Conservation (phyloP, 345 rosid species). For the Bretschneidera sinensis region DNA sequence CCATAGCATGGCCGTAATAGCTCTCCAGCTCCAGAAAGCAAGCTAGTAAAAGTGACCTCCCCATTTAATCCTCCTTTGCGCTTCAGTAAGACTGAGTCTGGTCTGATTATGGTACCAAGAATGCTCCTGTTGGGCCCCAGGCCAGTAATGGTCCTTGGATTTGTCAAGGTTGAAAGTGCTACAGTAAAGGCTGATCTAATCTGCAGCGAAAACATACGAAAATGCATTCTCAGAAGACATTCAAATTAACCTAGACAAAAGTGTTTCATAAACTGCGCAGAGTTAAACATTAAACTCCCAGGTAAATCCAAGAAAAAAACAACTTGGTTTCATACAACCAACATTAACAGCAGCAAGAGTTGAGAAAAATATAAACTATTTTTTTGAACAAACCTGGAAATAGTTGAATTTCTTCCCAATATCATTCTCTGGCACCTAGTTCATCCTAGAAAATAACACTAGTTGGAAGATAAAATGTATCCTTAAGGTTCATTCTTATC, state of each 20-base stretch:
- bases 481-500: too few relatives aligned
- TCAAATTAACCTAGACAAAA: too few relatives aligned
- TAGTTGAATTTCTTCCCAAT: conserved; percentile 88
- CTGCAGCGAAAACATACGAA: conserved; percentile 32
- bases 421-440: conserved; percentile 79
- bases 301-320: neutral
- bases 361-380: neutral
- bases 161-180: conserved; percentile 75
- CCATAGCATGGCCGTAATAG: conserved; percentile 33
- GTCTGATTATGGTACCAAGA: conserved; percentile 87
- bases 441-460: conserved; percentile 10
- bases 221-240: conserved; percentile 13
- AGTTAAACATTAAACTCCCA: neutral
- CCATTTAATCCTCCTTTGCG: conserved; percentile 79
- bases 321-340: neutral
- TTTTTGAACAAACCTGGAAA: conserved; percentile 60
- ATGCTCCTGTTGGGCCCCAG: conserved; percentile 78
- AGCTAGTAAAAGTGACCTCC: conserved; percentile 55
- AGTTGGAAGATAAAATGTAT: too few relatives aligned
- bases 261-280: too few relatives aligned
- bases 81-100: conserved; percentile 59
- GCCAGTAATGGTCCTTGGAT: conserved; percentile 46
- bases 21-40: conserved; percentile 88
- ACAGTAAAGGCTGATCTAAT: conserved; percentile 85
- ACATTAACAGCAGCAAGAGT: too few relatives aligned